Percentiles rank a stretch among this genome's conserved stretches.
Conservation (phyloP, 257 asterid genomes). For the Cruciata laevipes region DNA sequence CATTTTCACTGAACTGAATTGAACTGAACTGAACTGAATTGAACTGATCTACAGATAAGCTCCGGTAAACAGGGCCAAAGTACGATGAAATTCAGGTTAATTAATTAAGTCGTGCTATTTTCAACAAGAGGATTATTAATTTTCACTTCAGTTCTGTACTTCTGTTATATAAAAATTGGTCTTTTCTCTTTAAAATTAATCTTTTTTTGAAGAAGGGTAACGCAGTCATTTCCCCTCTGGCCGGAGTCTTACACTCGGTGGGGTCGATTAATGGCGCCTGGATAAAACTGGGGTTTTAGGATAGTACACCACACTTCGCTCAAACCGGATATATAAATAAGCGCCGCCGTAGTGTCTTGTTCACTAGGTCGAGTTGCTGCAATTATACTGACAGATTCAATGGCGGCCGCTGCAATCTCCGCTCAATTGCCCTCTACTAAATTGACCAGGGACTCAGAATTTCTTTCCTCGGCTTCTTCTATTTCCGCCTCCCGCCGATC, state of each 20-base stretch:
- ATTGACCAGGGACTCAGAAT: slow-evolving; percentile 32
- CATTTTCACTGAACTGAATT: too few relatives aligned
- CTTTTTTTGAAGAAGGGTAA: too few relatives aligned
- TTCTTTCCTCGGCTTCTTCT: slow-evolving; percentile 47
- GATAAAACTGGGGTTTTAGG: not conserved
- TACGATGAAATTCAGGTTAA: too few relatives aligned
- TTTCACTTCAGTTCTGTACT: too few relatives aligned
- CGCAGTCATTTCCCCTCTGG: not conserved
- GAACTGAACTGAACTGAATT: too few relatives aligned
- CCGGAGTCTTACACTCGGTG: not conserved
- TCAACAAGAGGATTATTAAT: too few relatives aligned
- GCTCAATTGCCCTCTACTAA: slow-evolving; percentile 39
- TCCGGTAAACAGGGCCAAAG: too few relatives aligned
- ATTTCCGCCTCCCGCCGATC: slow-evolving; percentile 25
- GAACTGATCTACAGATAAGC: too few relatives aligned
- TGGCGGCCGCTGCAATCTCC: slow-evolving; percentile 39
- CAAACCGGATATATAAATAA: not conserved
- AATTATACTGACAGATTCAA: not conserved
- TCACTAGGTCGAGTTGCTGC: not conserved
- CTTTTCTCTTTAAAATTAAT: too few relatives aligned
- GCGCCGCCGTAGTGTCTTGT: not conserved
- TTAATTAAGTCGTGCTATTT: too few relatives aligned
- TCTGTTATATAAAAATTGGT: too few relatives aligned
- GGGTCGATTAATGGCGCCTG: not conserved
- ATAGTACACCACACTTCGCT: not conserved